Base-by-base conservation (phyloP, 306 rosid species). In the Delonix regia region DNA sequence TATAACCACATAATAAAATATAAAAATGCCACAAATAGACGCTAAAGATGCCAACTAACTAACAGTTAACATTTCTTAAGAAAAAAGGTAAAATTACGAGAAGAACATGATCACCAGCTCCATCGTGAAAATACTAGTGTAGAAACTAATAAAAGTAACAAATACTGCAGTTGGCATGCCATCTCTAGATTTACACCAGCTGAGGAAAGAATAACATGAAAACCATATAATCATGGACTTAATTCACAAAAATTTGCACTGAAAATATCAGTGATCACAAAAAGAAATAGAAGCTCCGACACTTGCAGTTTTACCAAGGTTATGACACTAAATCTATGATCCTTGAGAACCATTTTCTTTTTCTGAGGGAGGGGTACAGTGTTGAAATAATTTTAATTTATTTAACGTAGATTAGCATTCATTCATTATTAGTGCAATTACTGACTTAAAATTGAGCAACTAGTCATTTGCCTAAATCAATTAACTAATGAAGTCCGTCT, bases 401-500 rank as follows among this genome's bases (percentile, higher is more conserved):
- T n/a, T n/a, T n/a, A n/a, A n/a, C n/a, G n/a, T n/a, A n/a, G n/a
- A n/a, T n/a, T n/a, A n/a, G n/a, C n/a, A n/a, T n/a, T n/a, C n/a
- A n/a, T n/a, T n/a, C n/a, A n/a, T n/a, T n/a, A n/a, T n/a, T n/a
- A n/a, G n/a, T n/a, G n/a, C n/a, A n/a, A n/a, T n/a, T n/a, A n/a
- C n/a, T n/a, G n/a, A n/a, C n/a, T n/a, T n/a, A n/a, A n/a, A n/a
- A n/a, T n/a, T n/a, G n/a, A n/a, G n/a, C n/a, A n/a, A n/a, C n/a
- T n/a, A n/a, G n/a, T n/a, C n/a, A n/a, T n/a, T n/a, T n/a, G n/a
- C n/a, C n/a, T n/a, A n/a, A n/a, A n/a, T n/a, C n/a, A n/a, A n/a
- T n/a, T n/a, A n/a, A n/a, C 49, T 63, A n/a, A 64, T 41, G 28
- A 71, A 62, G 16, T 60, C 74, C 42, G 49, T 56, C 77, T 48